Base-by-base conservation (phyloP, 164 flowering plant genomes). In the Vitis labrusca region DNA sequence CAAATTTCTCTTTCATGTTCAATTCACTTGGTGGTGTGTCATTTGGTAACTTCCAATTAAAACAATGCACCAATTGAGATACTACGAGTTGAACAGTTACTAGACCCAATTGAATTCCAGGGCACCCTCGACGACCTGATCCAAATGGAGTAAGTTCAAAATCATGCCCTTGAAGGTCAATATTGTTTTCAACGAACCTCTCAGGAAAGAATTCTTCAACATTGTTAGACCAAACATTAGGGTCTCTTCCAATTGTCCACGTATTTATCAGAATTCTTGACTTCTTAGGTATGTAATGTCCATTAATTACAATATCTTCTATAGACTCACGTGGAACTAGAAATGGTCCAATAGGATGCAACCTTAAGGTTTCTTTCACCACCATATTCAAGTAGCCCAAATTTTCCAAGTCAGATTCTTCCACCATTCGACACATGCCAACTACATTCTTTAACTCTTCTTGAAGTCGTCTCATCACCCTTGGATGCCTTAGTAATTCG, bases 221-320 rank as follows among this genome's bases (percentile, higher is more conserved):
- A 12, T 62, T 44, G 11, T 52, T 9, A 1, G 71, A 30, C 82
- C 80, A 79, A 1, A 54, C 68, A 16, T 51, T 30, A 0, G 79
- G 71, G 64, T 76, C 83, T 23, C 83, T 59, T 23, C 73, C 78
- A 16, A 80, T 76, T 0, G 76, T 61, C 80, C 81, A 79, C 23
- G 63, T 70, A 55, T 79, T 79, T 19, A 73, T 29, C 2, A 79
- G 37, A 60, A 80, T 55, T 1, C 73, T 54, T 2, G 82, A 73
- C 8, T 68, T 68, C 58, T 68, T 68, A 0, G 83, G 80, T 59
- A 76, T 76, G 27, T 44, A 53, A 71, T 1, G 71, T 71, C 75
- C 73, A 9, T 64, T 50, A 13, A 78, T 54, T 1, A 32, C 64
- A 53, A 64, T 60, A 32, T 71, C 83, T 51, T 76, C 74, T 23